A percentile compares a stretch with the other conserved stretches of the same genome.
These are phyloP conservation scores for Punica granatum DNA, from an alignment of 345 rosid genomes.

Conservation along the genomic window DNA sequence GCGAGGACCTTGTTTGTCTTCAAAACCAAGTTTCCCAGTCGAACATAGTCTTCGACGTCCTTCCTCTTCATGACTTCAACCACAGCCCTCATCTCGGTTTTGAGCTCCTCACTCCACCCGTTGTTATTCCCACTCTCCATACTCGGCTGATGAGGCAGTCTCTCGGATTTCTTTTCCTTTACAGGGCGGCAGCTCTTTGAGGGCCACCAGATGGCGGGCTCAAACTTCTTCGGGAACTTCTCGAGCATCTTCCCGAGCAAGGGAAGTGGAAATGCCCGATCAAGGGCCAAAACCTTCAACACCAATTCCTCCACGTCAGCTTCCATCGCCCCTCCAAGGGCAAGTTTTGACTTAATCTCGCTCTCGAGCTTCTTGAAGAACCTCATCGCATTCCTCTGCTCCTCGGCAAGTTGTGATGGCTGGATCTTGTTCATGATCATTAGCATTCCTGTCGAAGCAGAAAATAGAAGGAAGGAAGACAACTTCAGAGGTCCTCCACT, in stretches of 20 bases:
- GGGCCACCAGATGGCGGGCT: conserved; percentile 25
- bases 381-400: conserved; percentile 41
- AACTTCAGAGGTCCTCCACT: conserved; percentile 36
- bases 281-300: conserved; percentile 23
- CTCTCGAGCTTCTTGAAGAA: conserved; percentile 28
- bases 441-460: conserved; percentile 33
- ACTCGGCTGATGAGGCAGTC: background rate
- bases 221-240: conserved; percentile 20
- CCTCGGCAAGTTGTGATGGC: conserved; percentile 53
- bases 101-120: conserved; percentile 16
- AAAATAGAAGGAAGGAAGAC: conserved; percentile 32
- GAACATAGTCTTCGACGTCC: conserved; percentile 37
- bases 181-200: background rate
- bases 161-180: background rate
- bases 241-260: conserved; percentile 24
- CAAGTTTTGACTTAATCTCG: conserved; percentile 15
- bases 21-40: conserved; percentile 24
- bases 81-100: conserved; percentile 10
- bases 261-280: conserved; percentile 25
- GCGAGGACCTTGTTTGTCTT: conserved; percentile 12
- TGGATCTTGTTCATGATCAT: conserved; percentile 51
- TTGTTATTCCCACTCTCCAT: background rate
- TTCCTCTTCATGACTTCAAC: conserved; percentile 31
- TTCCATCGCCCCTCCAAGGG: conserved; percentile 7
- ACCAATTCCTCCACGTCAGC: conserved; percentile 12